phyloP scores from a whole-genome alignment of 2,329 filamentous ascomycete genomes.

The Thielaviopsis musarum region DNA sequence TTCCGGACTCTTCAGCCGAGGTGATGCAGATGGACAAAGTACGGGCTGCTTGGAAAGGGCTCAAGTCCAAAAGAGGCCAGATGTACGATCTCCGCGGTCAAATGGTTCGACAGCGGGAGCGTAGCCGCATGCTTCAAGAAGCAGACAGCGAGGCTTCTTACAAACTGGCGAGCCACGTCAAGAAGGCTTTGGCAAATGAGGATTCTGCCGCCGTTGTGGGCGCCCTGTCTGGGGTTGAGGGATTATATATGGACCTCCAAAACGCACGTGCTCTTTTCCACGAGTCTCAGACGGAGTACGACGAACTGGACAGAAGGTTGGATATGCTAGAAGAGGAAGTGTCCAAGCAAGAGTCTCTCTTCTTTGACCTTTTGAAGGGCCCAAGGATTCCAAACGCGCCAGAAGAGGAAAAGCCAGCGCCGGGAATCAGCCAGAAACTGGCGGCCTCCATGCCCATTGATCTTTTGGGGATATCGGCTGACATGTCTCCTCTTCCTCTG shows the following conservation, averaged over 20 bases:
- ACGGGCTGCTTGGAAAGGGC: background rate
- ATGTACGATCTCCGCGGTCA: background rate
- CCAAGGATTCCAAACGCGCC: conserved; percentile 7
- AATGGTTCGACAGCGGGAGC: background rate
- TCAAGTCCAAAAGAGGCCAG: background rate
- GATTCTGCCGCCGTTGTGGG: background rate
- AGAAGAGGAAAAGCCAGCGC: background rate
- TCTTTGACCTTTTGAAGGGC: conserved; percentile 21
- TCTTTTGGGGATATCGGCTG: conserved; percentile 21
- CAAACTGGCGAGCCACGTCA: background rate
- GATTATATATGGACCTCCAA: conserved; percentile 22
- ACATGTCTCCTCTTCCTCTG: conserved; percentile 18
- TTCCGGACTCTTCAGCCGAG: background rate
- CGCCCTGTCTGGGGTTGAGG: background rate
- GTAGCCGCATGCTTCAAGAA: background rate
- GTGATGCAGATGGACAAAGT: background rate
- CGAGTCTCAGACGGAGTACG: conserved; percentile 21
- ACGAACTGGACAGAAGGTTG: conserved; percentile 20
- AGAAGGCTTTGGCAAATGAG: background rate
- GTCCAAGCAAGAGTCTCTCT: conserved; percentile 21
- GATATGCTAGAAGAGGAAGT: conserved; percentile 23
- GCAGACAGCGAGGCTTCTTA: conserved; percentile 2
- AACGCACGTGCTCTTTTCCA: conserved; percentile 23
- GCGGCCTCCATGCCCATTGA: conserved; percentile 18
- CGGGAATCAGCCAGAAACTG: background rate